Evolutionary conservation across 805 yeast species (phyloP), one percentile per base, ranked within the genome.

Genomic region (Tetrapisispora pingtungensis): DNA sequence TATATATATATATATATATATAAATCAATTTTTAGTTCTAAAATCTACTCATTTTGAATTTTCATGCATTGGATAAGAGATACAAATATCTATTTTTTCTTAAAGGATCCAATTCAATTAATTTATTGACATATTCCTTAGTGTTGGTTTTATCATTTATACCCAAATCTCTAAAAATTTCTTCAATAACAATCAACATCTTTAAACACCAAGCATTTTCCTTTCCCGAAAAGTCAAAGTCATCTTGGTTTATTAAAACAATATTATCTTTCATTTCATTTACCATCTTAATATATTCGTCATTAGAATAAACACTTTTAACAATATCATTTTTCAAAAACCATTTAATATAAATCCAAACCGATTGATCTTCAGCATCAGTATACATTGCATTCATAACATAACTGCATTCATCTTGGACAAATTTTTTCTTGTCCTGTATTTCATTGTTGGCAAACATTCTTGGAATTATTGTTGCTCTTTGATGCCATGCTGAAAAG

Each of bases 401-500:
- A 51, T 83, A 71, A 3, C 72, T 73, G 35, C 88, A 63, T 60
- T 93, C 98, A 17, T 68, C 64, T 0, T 48, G 46, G 6, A 86
- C 58, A 41, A 79, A 69, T 0, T 52, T 48, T 52, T 51, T 43
- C 41, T 36, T 56, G 51, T 47, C 59, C 42, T 28, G 42, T 19
- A 55, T 48, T 28, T 53, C 58, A 39, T 50, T 54, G 4, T 45
- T 46, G 0, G 54, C 50, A 43, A 76, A 70, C 41, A 84, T 61
- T 41, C 64, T 64, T 3, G 80, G 78, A 12, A 90, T 72, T 47
- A 89, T 65, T 46, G 77, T 79, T 1, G 87, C 74, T 49, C 97
- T 70, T 60, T 86, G 85, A 62, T 90, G 97, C 95, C 96, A 88
- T 6, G 98, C 97, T 2, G 96, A 85, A 56, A 83, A 93, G 62